phyloP scores from a whole-genome alignment of 495 filamentous ascomycete genomes.

The Jackrogersella multiformis region DNA sequence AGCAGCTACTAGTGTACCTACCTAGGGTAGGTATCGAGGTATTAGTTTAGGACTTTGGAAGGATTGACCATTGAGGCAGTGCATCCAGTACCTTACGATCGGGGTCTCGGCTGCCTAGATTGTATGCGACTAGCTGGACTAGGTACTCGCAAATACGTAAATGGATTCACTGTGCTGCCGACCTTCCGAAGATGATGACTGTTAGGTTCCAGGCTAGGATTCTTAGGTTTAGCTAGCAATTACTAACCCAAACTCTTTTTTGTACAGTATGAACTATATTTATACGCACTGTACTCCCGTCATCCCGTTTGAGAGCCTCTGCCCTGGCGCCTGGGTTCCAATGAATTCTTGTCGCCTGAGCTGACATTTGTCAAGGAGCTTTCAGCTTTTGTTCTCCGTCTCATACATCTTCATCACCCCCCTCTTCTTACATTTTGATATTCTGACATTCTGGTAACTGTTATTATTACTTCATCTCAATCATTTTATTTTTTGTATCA shows the following conservation, averaged over 20 bases:
- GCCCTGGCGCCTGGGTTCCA: too few species aligned
- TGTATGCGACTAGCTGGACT: too few species aligned
- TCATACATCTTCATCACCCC: constrained; percentile 20
- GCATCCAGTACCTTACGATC: constrained; percentile 25
- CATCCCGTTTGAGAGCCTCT: constrained; percentile 11
- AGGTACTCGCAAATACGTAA: constrained; percentile 4
- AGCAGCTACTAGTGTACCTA: too few species aligned
- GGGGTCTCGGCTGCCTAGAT: constrained; percentile 30
- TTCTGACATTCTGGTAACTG: constrained; percentile 17
- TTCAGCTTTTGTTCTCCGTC: constrained; percentile 26
- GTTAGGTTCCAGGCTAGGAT: background rate
- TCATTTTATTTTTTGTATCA: constrained; percentile 11
- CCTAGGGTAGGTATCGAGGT: background rate
- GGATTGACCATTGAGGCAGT: constrained; percentile 39
- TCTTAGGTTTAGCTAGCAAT: background rate
- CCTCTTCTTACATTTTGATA: constrained; percentile 8
- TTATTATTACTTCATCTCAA: constrained; percentile 24
- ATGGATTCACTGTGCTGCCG: constrained; percentile 21
- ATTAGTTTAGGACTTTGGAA: background rate
- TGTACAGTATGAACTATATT: constrained; percentile 1
- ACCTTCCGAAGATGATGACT: constrained; percentile 20
- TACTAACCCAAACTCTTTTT: background rate
- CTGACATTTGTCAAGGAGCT: constrained; percentile 18
- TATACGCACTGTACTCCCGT: constrained; percentile 10
- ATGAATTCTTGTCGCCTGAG: background rate